A percentile compares a stretch with the other conserved stretches of the same genome.
Evolutionary conservation across 129 eudicot genomes (phyloP).

Genomic region (Chrysanthemum lavandulifolium): DNA sequence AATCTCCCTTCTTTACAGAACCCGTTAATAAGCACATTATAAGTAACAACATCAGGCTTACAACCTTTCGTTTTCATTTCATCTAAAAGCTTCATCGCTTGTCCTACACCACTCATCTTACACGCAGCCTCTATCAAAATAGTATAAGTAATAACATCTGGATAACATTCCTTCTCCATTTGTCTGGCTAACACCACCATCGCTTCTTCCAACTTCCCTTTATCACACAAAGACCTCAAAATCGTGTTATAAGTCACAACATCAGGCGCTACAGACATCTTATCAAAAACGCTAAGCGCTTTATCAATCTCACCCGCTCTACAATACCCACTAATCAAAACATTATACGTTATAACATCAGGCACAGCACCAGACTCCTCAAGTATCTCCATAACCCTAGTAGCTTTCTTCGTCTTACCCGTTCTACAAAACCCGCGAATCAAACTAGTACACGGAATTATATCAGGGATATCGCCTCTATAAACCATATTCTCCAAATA

Average conservation of each 20-base stretch:
- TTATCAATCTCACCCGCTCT: constrained; percentile 60
- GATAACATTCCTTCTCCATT: constrained; percentile 63
- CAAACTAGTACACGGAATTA: constrained; percentile 71
- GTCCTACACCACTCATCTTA: constrained; percentile 69
- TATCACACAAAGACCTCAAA: constrained; percentile 60
- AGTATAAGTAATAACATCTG: constrained; percentile 81
- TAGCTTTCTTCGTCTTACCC: constrained; percentile 58
- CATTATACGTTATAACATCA: constrained; percentile 82
- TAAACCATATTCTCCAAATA: constrained; percentile 64
- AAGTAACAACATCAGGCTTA: constrained; percentile 79
- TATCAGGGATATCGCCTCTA: constrained; percentile 74
- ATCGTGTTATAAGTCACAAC: constrained; percentile 82
- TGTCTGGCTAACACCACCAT: constrained; percentile 62
- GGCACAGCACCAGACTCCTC: constrained; percentile 87
- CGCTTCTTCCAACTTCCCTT: constrained; percentile 72
- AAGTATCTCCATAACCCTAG: constrained; percentile 77
- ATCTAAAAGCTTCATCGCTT: constrained; percentile 85
- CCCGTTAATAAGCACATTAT: constrained; percentile 80
- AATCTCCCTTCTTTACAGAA: constrained; percentile 81
- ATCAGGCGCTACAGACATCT: constrained; percentile 80
- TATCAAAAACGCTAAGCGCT: constrained; percentile 62
- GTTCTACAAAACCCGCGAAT: constrained; percentile 68
- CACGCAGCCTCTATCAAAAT: constrained; percentile 85
- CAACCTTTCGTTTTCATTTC: constrained; percentile 85
- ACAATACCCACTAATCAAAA: constrained; percentile 78